Evolutionary conservation across 2,329 filamentous ascomycete genomes (phyloP).

Genomic region (Hypoxylon sp.): DNA sequence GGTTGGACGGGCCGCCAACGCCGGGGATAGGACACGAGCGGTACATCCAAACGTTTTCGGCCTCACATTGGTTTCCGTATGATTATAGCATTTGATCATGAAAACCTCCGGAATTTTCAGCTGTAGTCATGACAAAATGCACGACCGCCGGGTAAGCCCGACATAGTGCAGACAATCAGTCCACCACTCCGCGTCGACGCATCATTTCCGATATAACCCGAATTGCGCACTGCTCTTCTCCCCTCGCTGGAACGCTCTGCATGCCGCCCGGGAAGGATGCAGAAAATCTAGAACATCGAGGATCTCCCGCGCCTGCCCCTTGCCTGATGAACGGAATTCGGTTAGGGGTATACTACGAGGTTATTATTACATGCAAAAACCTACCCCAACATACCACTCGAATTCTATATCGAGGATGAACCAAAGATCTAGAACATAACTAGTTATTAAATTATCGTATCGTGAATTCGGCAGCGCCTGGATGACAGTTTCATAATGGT

Average conservation of each 20-base stretch:
- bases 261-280: constrained; percentile 27
- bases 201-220: constrained; percentile 32
- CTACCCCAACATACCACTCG: neutral
- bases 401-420: neutral
- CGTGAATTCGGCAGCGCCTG: too few relatives aligned
- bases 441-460: neutral
- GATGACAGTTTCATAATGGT: too few relatives aligned
- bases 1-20: neutral
- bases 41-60: neutral
- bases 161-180: constrained; percentile 18
- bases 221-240: constrained; percentile 19
- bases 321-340: neutral
- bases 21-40: neutral
- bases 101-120: constrained; percentile 2
- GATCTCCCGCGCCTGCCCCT: constrained; percentile 26
- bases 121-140: constrained; percentile 5
- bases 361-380: constrained; percentile 20
- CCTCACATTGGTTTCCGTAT: neutral
- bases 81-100: constrained; percentile 1
- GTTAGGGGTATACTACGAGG: constrained; percentile 20
- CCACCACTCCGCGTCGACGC: constrained; percentile 12
- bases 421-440: neutral
- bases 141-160: constrained; percentile 18
- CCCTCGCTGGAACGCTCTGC: constrained; percentile 22
- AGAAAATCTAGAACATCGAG: constrained; percentile 26